phyloP scores from a whole-genome alignment of 768 basidiomycete genomes.

The Porpolomopsis calyptriformis region DNA sequence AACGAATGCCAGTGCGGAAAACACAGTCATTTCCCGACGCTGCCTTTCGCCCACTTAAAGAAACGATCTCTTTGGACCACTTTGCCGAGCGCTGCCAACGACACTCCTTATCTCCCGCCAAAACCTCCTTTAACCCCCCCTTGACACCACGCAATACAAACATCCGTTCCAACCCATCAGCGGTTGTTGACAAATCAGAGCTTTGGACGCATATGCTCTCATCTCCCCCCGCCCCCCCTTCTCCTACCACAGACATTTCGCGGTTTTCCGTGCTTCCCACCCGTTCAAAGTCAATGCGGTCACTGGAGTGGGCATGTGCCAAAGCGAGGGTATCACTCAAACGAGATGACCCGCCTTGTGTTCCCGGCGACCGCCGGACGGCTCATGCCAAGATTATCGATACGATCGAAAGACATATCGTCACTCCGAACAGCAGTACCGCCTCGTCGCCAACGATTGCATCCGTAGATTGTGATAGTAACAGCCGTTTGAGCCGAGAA shows the following conservation, averaged over 20 bases:
- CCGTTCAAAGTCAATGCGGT: constrained; percentile 20
- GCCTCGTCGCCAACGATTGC: background rate
- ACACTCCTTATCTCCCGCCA: background rate
- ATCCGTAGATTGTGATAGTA: background rate
- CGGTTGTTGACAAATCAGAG: constrained; percentile 4
- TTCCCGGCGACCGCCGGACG: background rate
- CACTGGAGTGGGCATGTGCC: constrained; percentile 44
- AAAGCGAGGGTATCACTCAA: constrained; percentile 20
- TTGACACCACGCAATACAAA: background rate
- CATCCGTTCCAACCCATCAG: background rate
- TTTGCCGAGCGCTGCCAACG: constrained; percentile 23
- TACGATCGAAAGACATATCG: background rate
- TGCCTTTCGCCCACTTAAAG: background rate
- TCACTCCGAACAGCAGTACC: constrained; percentile 6
- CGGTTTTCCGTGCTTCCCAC: constrained; percentile 15
- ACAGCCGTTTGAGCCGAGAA: background rate
- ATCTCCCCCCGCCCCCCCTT: constrained; percentile 29
- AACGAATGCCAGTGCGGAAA: background rate
- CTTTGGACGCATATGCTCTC: constrained; percentile 24
- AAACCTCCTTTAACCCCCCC: background rate
- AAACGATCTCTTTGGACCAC: constrained; percentile 23
- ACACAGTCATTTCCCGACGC: background rate
- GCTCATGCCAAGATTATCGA: background rate
- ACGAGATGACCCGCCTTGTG: background rate
- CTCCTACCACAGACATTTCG: constrained; percentile 21